Evolutionary conservation across 257 asterid genomes (phyloP), one percentile per base, ranked within the genome.

Genomic region (Striga asiatica): DNA sequence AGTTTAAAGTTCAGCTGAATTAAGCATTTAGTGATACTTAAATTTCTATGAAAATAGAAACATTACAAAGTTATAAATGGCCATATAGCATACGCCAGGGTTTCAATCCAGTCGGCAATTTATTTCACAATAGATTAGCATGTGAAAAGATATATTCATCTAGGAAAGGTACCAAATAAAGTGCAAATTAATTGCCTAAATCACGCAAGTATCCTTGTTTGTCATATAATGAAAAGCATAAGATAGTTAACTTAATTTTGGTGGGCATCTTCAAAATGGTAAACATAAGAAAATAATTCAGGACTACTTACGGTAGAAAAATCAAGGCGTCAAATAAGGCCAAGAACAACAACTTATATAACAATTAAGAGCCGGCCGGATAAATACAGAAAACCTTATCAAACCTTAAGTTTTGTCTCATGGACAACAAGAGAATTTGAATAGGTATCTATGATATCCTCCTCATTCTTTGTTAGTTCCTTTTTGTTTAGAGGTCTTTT

Each of bases 401-500:
- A 50, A 20, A 49, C 97, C 97, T 81, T 89, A 42, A 85, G 89
- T 74, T 89, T 85, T 47, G 93, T 82, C 74, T 89, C 97, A 23
- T 85, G 94, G 65, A 89, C 94, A 29, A 70, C 76, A 5, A 89
- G 58, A 54, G 86, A 70, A 55, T 82, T 85, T 68, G 81, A 68
- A 41, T 67, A 66, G 23, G 95, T 85, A 42, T 89, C 94, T 28
- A 89, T 61, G 67, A 89, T 89, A 72, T 89, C 97, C 61, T 75
- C 94, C 58, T 89, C 97, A 61, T 79, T 89, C 79, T 89, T 89
- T n/a, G 87, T 64, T 65, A 82, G 58, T 71, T 85, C 95, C 69
- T 89, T 85, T 65, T 89, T 89, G 81, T 89, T 89, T 29, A 85
- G 79, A 41, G 97, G 97, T 63, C 97, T 71, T 76, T 85, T 89